Conservation (phyloP, 768 basidiomycete species). For the Mycena galopus region DNA sequence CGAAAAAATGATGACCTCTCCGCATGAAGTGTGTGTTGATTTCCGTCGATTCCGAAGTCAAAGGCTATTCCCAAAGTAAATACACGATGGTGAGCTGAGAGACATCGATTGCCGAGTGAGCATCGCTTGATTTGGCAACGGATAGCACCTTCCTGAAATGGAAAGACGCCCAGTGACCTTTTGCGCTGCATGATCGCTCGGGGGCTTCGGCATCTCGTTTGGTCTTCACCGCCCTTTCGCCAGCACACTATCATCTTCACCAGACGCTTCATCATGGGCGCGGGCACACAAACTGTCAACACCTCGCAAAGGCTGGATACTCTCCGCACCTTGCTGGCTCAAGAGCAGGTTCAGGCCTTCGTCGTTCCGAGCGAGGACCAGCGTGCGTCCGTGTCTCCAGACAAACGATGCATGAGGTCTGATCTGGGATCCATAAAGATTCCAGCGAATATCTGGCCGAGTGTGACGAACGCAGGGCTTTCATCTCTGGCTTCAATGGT, state of each 20-base stretch:
- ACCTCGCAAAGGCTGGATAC: slow-evolving; percentile 62
- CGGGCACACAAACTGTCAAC: slow-evolving; percentile 48
- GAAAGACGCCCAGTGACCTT: slow-evolving; percentile 18
- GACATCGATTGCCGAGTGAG: background rate
- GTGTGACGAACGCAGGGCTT: slow-evolving; percentile 87
- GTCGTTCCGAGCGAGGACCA: slow-evolving; percentile 95
- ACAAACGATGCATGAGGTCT: slow-evolving; percentile 7
- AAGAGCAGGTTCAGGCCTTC: slow-evolving; percentile 69
- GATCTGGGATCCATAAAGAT: slow-evolving; percentile 60
- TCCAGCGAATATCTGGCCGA: slow-evolving; percentile 90
- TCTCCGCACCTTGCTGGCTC: slow-evolving; percentile 59
- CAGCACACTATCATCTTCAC: background rate
- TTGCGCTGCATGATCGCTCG: slow-evolving; percentile 29
- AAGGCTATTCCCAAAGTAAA: no score
- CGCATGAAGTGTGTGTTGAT: background rate
- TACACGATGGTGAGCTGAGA: no score
- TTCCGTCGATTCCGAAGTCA: background rate
- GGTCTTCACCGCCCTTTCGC: background rate
- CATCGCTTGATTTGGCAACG: background rate
- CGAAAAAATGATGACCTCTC: background rate
- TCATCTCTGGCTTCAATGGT: slow-evolving; percentile 94
- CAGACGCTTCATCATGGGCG: slow-evolving; percentile 41
- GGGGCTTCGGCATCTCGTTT: slow-evolving; percentile 21
- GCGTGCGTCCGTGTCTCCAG: slow-evolving; percentile 65
- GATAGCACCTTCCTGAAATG: background rate